phyloP scores from a whole-genome alignment of 768 basidiomycete genomes.

The Russula vinacea region DNA sequence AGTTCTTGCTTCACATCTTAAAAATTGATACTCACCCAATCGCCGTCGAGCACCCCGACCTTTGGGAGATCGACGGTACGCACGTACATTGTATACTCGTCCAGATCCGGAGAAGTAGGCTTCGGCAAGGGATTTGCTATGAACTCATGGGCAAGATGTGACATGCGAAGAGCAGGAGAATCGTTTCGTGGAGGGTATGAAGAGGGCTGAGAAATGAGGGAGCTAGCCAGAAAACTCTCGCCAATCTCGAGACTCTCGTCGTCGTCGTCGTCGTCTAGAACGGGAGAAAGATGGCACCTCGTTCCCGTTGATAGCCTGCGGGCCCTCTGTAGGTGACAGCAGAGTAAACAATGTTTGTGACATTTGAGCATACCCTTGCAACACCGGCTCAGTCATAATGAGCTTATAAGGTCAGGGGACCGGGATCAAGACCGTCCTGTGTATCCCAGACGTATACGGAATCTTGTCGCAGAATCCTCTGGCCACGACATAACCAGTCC shows the following conservation, averaged over 20 bases:
- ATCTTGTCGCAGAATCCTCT: slow-evolving; percentile 52
- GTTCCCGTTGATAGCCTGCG: slow-evolving; percentile 29
- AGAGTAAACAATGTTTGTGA: slow-evolving; percentile 25
- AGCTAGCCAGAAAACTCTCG: slow-evolving; percentile 54
- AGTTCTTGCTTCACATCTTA: background rate
- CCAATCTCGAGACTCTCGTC: slow-evolving; percentile 56
- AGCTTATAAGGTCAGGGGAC: slow-evolving; percentile 21
- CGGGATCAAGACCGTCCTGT: slow-evolving; percentile 9
- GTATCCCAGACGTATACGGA: slow-evolving; percentile 38
- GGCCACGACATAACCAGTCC: slow-evolving; percentile 30
- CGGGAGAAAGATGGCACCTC: background rate
- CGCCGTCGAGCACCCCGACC: slow-evolving; percentile 65
- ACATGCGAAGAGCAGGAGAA: slow-evolving; percentile 23
- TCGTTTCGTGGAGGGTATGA: slow-evolving; percentile 13
- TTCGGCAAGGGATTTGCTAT: slow-evolving; percentile 36
- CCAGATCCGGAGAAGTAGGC: slow-evolving; percentile 38
- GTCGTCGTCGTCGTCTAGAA: slow-evolving; percentile 23
- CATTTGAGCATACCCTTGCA: slow-evolving; percentile 28
- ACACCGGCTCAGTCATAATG: slow-evolving; percentile 27
- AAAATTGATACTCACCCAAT: slow-evolving; percentile 61
- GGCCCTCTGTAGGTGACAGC: slow-evolving; percentile 16
- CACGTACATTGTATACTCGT: slow-evolving; percentile 59
- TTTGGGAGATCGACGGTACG: slow-evolving; percentile 60
- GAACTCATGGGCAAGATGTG: slow-evolving; percentile 29
- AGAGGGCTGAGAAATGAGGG: slow-evolving; percentile 29